Percentiles rank a stretch among this genome's conserved stretches.
Evolutionary conservation across 768 basidiomycete genomes (phyloP).

Genomic region (Pisolithus microcarpus): DNA sequence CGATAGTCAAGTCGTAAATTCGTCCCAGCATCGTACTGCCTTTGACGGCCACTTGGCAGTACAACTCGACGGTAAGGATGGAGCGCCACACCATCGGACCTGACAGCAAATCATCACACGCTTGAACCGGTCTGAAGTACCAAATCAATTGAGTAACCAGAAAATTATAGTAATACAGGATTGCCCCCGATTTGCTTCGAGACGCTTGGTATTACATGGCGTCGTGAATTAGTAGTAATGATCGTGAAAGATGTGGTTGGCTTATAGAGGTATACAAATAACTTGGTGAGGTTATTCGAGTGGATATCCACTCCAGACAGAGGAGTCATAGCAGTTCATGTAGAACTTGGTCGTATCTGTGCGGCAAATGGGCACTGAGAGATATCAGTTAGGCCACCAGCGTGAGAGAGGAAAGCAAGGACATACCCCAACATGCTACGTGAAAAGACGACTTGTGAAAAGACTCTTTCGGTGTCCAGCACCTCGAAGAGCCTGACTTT

Average conservation of each 20-base stretch:
- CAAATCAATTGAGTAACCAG: no score
- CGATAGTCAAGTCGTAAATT: no score
- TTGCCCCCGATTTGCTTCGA: no score
- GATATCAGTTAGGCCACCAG: not conserved
- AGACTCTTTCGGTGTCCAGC: conserved; percentile 66
- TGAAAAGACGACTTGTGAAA: conserved; percentile 75
- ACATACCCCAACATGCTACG: conserved; percentile 74
- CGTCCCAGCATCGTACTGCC: no score
- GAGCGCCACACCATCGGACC: no score
- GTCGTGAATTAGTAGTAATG: not conserved
- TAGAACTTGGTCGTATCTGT: conserved; percentile 71
- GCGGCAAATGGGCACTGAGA: conserved; percentile 64
- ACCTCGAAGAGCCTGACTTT: conserved; percentile 74
- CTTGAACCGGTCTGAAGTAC: no score
- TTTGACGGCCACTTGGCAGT: no score
- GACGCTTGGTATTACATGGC: not conserved
- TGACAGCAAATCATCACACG: no score
- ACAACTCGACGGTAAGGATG: no score
- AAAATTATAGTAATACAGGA: no score
- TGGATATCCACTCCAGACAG: not conserved
- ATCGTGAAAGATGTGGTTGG: conserved; percentile 14
- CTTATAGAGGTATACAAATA: not conserved
- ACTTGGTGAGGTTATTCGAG: not conserved
- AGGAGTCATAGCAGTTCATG: conserved; percentile 53
- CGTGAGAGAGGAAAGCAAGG: not conserved